These are phyloP conservation scores for Coniella vitis DNA, from an alignment of 2,329 filamentous ascomycete genomes.

Conservation along the genomic window DNA sequence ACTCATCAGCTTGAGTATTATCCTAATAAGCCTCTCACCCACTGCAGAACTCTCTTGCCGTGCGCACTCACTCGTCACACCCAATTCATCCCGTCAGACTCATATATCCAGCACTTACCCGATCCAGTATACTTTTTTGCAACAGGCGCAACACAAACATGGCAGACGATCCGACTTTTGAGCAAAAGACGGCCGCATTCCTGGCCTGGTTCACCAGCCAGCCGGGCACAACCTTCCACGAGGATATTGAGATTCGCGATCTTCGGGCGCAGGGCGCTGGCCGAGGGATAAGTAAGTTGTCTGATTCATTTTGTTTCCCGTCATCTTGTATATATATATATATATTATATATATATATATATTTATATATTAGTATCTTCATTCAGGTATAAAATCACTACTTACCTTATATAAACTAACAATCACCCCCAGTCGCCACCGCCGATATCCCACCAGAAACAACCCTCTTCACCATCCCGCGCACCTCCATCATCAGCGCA, in stretches of 20 bases:
- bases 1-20: too few relatives aligned
- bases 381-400: too few relatives aligned
- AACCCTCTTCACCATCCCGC: slow-evolving; percentile 73
- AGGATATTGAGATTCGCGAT: slow-evolving; percentile 45
- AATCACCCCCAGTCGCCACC: slow-evolving; percentile 52
- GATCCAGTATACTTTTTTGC: too few relatives aligned
- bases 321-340: too few relatives aligned
- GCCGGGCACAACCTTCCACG: slow-evolving; percentile 47
- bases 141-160: slow-evolving; percentile 5
- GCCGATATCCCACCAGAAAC: slow-evolving; percentile 66
- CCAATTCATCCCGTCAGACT: not conserved
- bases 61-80: not conserved
- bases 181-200: slow-evolving; percentile 38
- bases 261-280: slow-evolving; percentile 44
- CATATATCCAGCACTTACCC: not conserved
- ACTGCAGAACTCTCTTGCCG: not conserved
- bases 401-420: not conserved
- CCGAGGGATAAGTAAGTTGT: slow-evolving; percentile 45
- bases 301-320: too few relatives aligned
- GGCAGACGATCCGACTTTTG: slow-evolving; percentile 28
- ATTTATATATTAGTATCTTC: too few relatives aligned
- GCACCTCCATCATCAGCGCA: slow-evolving; percentile 61
- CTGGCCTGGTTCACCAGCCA: slow-evolving; percentile 47
- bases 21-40: not conserved
- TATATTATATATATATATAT: too few relatives aligned